Evolutionary conservation across 768 basidiomycete genomes (phyloP).

Genomic region (Mycena galericulata): DNA sequence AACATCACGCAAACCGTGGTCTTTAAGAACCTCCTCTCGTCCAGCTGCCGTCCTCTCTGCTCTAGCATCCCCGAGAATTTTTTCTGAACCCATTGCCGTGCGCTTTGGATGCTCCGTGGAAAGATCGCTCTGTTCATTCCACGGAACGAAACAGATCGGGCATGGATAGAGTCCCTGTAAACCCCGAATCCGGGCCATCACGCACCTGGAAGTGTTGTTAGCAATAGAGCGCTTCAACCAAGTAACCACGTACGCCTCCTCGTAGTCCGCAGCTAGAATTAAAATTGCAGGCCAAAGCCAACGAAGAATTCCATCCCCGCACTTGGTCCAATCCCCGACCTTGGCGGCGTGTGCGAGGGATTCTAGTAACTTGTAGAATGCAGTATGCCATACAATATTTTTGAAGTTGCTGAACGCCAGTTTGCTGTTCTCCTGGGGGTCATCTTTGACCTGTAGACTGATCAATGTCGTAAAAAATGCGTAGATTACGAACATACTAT

Average conservation of each 20-base stretch:
- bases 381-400: slow-evolving; percentile 51
- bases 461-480: neutral
- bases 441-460: slow-evolving; percentile 46
- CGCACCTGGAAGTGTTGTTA: slow-evolving; percentile 39
- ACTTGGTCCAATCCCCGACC: slow-evolving; percentile 39
- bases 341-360: slow-evolving; percentile 34
- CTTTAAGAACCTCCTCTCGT: slow-evolving; percentile 37
- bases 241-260: slow-evolving; percentile 61
- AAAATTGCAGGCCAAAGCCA: slow-evolving; percentile 51
- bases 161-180: slow-evolving; percentile 46
- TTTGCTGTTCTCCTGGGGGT: slow-evolving; percentile 45
- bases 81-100: slow-evolving; percentile 31
- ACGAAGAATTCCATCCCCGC: slow-evolving; percentile 42
- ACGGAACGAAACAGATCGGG: slow-evolving; percentile 51
- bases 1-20: slow-evolving; percentile 36
- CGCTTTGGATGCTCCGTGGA: slow-evolving; percentile 19
- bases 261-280: slow-evolving; percentile 56
- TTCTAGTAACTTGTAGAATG: slow-evolving; percentile 46
- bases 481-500: slow-evolving; percentile 12
- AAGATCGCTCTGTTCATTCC: slow-evolving; percentile 40
- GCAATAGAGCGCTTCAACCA: neutral
- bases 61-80: slow-evolving; percentile 28
- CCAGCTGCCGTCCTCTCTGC: slow-evolving; percentile 4
- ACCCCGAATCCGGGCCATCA: slow-evolving; percentile 53
- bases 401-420: slow-evolving; percentile 48